Conservation (phyloP, 2,329 filamentous ascomycete genomes). For the Colletotrichum sp. region DNA sequence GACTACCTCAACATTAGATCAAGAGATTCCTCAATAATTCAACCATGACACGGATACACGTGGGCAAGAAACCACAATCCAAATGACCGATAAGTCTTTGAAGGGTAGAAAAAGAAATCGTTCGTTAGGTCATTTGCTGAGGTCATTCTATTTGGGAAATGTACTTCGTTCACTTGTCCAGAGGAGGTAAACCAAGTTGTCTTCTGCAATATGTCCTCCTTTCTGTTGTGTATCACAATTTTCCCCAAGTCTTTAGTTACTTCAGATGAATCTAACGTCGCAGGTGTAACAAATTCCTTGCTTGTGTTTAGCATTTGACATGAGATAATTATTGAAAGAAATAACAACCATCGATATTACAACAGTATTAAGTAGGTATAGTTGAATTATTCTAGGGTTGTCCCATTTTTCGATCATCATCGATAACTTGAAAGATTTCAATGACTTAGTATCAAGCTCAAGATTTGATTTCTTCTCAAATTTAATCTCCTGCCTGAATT, state of each 20-base stretch:
- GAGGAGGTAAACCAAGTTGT: background rate
- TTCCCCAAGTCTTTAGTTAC: background rate
- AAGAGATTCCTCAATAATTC: background rate
- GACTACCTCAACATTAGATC: background rate
- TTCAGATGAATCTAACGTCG: rapidly evolving
- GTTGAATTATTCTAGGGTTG: rapidly evolving
- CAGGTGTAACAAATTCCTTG: rapidly evolving
- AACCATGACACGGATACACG: background rate
- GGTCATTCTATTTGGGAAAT: background rate
- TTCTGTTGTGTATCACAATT: background rate
- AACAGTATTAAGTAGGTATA: background rate
- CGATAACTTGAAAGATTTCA: background rate
- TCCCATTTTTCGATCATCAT: background rate
- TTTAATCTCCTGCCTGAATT: rapidly evolving
- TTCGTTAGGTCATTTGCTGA: background rate
- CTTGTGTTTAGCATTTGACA: background rate
- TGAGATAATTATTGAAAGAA: background rate
- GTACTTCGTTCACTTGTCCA: background rate
- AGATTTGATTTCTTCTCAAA: background rate
- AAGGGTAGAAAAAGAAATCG: background rate
- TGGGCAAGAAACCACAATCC: background rate
- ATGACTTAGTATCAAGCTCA: background rate
- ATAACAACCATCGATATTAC: rapidly evolving
- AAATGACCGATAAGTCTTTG: background rate
- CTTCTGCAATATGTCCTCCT: background rate